These are phyloP conservation scores for Vitis riparia DNA, from an alignment of 164 flowering plant species.

Conservation along the genomic window DNA sequence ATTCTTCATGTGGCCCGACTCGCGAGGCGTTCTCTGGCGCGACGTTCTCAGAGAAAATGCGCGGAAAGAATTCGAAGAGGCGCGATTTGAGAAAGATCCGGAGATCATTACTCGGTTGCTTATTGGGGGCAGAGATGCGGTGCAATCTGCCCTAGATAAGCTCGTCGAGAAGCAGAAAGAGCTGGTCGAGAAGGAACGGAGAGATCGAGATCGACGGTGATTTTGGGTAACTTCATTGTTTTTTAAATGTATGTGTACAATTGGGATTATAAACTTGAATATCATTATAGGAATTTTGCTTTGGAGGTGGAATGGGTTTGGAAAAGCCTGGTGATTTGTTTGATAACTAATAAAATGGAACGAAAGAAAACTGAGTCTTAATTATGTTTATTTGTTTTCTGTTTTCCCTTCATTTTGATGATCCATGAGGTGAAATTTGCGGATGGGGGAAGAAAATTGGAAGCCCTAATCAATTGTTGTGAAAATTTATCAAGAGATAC, in stretches of 20 bases:
- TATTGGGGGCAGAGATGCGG: slow-evolving; percentile 75
- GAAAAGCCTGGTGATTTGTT: not conserved
- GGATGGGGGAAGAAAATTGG: too few species aligned
- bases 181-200: slow-evolving; percentile 50
- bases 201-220: slow-evolving; percentile 29
- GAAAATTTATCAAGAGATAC: too few species aligned
- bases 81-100: slow-evolving; percentile 74
- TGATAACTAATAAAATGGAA: not conserved
- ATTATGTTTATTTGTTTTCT: not conserved
- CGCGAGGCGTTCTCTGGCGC: slow-evolving; percentile 63
- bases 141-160: slow-evolving; percentile 68
- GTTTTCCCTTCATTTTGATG: not conserved
- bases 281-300: too few species aligned
- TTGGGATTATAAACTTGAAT: not conserved
- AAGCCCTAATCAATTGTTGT: too few species aligned
- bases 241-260: not conserved
- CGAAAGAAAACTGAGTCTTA: not conserved
- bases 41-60: slow-evolving; percentile 75
- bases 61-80: slow-evolving; percentile 70
- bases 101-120: slow-evolving; percentile 64
- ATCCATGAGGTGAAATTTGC: too few species aligned
- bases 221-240: not conserved
- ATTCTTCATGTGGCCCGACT: slow-evolving; percentile 69
- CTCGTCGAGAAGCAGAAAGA: slow-evolving; percentile 75
- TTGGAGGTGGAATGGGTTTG: not conserved